Conservation (phyloP, 148 eudicot species). For the Talinum fruticosum region DNA sequence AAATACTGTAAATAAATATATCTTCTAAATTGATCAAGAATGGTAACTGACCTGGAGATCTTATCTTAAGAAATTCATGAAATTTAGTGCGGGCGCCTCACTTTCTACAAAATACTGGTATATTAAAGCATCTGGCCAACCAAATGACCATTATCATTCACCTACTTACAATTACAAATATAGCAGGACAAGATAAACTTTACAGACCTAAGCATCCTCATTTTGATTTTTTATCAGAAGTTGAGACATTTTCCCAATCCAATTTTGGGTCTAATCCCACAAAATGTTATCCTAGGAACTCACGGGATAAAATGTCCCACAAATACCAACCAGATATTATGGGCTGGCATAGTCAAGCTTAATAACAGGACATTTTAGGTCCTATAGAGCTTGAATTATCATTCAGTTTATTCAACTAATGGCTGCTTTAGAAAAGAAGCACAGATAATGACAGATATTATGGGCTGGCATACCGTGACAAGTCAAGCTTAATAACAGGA, state of each 20-base stretch:
- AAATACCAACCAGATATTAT: constrained; percentile 1
- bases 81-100: not conserved
- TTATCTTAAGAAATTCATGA: not conserved
- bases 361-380: not conserved
- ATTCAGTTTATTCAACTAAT: not conserved
- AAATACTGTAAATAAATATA: not conserved
- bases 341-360: not conserved
- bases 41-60: not conserved
- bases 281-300: not conserved
- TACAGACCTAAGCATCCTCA: not conserved
- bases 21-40: not conserved
- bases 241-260: not conserved
- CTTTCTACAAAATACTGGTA: not conserved
- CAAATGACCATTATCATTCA: constrained; percentile 9
- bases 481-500: not conserved
- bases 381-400: not conserved
- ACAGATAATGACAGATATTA: no score
- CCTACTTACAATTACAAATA: not conserved
- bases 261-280: not conserved
- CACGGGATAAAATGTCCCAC: not conserved
- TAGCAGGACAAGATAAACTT: not conserved
- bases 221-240: not conserved
- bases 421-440: no score
- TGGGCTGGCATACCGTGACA: not conserved
- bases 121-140: not conserved